phyloP scores from a whole-genome alignment of 108 stramenopile genomes.

The Pseudonitzschia multiseries region DNA sequence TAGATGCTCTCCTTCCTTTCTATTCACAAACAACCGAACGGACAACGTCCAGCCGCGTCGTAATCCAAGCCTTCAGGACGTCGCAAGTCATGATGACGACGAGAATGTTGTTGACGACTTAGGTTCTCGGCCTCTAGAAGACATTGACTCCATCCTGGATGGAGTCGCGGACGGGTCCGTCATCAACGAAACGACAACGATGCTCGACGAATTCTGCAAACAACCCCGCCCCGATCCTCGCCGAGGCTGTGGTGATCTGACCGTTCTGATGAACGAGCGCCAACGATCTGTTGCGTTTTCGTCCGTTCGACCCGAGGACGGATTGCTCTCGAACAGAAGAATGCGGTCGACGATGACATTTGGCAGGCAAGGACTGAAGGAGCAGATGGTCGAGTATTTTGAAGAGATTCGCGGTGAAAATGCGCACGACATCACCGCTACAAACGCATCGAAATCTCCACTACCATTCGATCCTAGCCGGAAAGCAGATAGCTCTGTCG shows the following conservation, averaged over 20 bases:
- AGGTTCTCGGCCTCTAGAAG: neutral
- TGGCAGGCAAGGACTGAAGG: neutral
- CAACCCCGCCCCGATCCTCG: slow-evolving; percentile 3
- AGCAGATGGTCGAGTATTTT: neutral
- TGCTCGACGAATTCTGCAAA: neutral
- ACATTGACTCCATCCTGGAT: slow-evolving; percentile 12
- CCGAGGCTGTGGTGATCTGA: slow-evolving; percentile 6
- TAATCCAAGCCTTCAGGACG: neutral
- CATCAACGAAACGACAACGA: slow-evolving; percentile 3
- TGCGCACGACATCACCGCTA: neutral
- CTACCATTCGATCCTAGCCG: neutral
- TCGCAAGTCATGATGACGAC: no score
- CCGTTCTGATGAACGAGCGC: neutral
- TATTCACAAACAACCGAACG: neutral
- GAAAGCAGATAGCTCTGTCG: neutral
- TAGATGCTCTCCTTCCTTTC: neutral
- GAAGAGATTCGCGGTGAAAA: neutral
- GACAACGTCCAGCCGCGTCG: neutral
- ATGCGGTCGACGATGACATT: neutral
- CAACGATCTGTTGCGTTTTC: neutral
- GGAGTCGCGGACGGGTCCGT: slow-evolving; percentile 8
- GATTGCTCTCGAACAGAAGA: neutral
- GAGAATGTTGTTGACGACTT: neutral
- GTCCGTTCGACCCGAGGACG: neutral
- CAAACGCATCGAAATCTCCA: neutral